Percentiles rank a stretch among this genome's conserved stretches.
Conservation (phyloP, 2,329 filamentous ascomycete species). For the Septoria linicola region DNA sequence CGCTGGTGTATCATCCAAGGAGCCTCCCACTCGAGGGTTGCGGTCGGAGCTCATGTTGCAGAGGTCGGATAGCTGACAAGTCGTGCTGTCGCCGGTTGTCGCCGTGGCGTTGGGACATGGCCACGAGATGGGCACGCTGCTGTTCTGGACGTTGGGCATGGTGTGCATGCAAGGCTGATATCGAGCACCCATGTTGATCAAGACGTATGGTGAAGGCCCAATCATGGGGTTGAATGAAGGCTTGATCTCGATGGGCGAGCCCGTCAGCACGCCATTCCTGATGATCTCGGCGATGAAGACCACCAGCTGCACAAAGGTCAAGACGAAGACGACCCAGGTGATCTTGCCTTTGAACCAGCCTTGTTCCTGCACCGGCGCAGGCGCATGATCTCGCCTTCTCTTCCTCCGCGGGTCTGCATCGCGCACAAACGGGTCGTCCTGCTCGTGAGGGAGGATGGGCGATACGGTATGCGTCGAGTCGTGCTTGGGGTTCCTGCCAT, state of each 20-base stretch:
- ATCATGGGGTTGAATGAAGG: constrained; percentile 97
- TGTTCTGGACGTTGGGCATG: constrained; percentile 56
- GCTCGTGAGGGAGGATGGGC: constrained; percentile 41
- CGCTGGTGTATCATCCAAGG: constrained; percentile 57
- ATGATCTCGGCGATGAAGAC: constrained; percentile 90
- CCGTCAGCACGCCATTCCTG: constrained; percentile 75
- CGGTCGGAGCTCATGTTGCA: constrained; percentile 81
- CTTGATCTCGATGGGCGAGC: constrained; percentile 72
- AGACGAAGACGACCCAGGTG: constrained; percentile 78
- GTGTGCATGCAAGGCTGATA: constrained; percentile 96
- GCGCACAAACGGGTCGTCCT: constrained; percentile 43
- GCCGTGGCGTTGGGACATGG: constrained; percentile 73
- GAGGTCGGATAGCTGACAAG: constrained; percentile 74
- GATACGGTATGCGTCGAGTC: constrained; percentile 39
- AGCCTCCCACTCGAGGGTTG: constrained; percentile 56
- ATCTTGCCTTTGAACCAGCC: constrained; percentile 59
- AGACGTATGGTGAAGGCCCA: constrained; percentile 81
- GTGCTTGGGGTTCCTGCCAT: constrained; percentile 40
- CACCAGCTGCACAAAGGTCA: constrained; percentile 72
- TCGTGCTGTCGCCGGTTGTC: constrained; percentile 57
- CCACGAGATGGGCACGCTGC: constrained; percentile 60
- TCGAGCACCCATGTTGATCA: constrained; percentile 95
- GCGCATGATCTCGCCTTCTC: constrained; percentile 20
- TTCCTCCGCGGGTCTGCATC: constrained; percentile 35
- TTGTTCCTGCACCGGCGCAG: constrained; percentile 39